phyloP scores from a whole-genome alignment of 129 eudicot genomes.

The carrot (Daucus carota) region DNA sequence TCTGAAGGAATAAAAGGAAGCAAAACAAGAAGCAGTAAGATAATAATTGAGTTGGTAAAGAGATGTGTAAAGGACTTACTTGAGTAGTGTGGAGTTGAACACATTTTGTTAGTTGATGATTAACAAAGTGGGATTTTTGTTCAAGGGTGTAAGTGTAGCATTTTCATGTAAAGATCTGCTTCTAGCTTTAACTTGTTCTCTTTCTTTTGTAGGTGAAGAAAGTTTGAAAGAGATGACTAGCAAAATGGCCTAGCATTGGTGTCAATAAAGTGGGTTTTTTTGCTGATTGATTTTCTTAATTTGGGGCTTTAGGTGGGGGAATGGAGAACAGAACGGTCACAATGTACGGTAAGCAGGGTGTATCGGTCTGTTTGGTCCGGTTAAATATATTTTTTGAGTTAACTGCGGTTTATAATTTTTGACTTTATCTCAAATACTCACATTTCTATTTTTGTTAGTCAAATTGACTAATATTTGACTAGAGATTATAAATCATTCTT shows the following conservation, averaged over 20 bases:
- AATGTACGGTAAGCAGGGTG: too few species aligned
- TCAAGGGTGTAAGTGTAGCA: conserved; percentile 24
- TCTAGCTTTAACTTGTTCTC: background rate
- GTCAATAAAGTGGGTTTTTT: background rate
- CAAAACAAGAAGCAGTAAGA: conserved; percentile 39
- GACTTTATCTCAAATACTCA: too few species aligned
- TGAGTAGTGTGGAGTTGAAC: conserved; percentile 27
- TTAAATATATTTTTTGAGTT: too few species aligned
- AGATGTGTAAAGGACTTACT: conserved; percentile 44
- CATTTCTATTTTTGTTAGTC: too few species aligned
- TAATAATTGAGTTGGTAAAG: conserved; percentile 40
- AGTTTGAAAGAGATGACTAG: conserved; percentile 9
- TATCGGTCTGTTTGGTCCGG: too few species aligned
- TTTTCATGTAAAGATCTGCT: conserved; percentile 26
- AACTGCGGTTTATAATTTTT: too few species aligned
- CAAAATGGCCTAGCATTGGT: background rate
- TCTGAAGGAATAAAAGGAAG: conserved; percentile 66
- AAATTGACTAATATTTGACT: too few species aligned
- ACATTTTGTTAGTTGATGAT: conserved; percentile 15
- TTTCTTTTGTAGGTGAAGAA: conserved; percentile 25
- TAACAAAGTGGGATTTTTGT: conserved; percentile 30
- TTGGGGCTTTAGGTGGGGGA: too few species aligned
- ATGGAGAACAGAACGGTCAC: too few species aligned
- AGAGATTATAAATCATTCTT: too few species aligned
- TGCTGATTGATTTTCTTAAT: too few species aligned